Conservation (phyloP, 2,329 filamentous ascomycete genomes). For the Fusarium piperis region DNA sequence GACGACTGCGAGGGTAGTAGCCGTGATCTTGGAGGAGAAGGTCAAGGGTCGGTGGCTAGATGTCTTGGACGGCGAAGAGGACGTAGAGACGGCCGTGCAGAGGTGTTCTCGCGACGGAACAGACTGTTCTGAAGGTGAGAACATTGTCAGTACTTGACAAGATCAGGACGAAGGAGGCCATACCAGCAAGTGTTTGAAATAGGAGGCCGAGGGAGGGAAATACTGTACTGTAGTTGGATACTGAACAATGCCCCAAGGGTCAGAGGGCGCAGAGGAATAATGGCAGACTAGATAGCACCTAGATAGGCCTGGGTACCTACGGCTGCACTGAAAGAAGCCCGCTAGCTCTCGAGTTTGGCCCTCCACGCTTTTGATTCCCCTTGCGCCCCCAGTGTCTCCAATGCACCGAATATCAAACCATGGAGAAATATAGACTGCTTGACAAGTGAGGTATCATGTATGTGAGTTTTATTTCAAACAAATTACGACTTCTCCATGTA, state of each 20-base stretch:
- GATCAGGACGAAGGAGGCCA: background rate
- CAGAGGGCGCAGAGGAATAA: background rate
- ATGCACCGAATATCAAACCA: background rate
- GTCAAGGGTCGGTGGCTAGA: constrained; percentile 60
- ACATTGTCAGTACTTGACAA: constrained; percentile 22
- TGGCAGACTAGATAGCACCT: background rate
- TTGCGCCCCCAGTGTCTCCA: background rate
- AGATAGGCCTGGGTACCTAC: background rate
- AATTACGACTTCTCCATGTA: background rate
- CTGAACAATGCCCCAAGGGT: background rate
- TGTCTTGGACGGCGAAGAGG: constrained; percentile 60
- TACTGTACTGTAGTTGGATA: background rate
- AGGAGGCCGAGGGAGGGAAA: background rate
- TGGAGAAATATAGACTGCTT: background rate
- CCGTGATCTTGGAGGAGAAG: constrained; percentile 56
- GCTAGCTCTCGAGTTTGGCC: background rate
- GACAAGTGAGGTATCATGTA: background rate
- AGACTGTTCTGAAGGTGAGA: constrained; percentile 39
- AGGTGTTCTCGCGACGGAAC: constrained; percentile 34
- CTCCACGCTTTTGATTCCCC: background rate
- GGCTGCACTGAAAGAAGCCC: background rate
- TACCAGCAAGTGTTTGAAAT: background rate
- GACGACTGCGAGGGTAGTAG: constrained; percentile 65
- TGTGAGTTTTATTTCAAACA: background rate
- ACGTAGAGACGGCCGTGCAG: constrained; percentile 36